Evolutionary conservation across 768 basidiomycete genomes (phyloP).

Genomic region (Tylopilus vinaceipallidus): DNA sequence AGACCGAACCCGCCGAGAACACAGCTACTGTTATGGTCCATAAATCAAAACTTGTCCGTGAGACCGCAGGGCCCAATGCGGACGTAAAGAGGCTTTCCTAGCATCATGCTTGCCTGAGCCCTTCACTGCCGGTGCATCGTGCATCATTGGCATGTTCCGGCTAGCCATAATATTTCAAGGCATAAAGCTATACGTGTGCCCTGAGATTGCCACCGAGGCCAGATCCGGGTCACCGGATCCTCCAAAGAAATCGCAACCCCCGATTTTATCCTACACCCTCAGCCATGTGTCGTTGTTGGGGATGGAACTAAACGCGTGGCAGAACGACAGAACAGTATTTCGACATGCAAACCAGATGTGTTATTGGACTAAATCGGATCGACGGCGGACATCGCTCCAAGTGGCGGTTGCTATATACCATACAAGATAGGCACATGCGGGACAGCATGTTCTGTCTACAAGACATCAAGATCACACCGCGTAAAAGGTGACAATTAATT

Average conservation of each 20-base stretch:
- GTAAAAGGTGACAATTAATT: slow-evolving; percentile 10
- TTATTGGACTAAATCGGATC: slow-evolving; percentile 6
- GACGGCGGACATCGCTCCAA: slow-evolving; percentile 19
- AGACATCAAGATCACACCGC: slow-evolving; percentile 8
- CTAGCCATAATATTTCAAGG: background rate
- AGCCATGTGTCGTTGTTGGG: background rate
- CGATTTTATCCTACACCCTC: background rate
- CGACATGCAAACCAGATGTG: background rate
- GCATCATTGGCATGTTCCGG: no score
- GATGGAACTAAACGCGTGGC: background rate
- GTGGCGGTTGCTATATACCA: background rate
- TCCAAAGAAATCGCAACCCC: background rate
- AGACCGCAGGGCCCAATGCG: slow-evolving; percentile 1
- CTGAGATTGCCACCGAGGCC: background rate
- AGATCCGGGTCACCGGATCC: background rate
- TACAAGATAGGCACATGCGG: background rate
- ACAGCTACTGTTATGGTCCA: background rate
- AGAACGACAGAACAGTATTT: background rate
- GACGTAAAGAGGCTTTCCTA: slow-evolving; percentile 3
- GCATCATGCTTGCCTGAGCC: slow-evolving; percentile 1
- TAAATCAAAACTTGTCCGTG: slow-evolving; percentile 3
- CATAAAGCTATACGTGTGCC: background rate
- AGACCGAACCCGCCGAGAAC: slow-evolving; percentile 1
- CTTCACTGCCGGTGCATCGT: background rate
- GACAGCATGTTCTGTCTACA: slow-evolving; percentile 8